Conservation (phyloP, 441 rosid genomes). For the Hura crepitans region DNA sequence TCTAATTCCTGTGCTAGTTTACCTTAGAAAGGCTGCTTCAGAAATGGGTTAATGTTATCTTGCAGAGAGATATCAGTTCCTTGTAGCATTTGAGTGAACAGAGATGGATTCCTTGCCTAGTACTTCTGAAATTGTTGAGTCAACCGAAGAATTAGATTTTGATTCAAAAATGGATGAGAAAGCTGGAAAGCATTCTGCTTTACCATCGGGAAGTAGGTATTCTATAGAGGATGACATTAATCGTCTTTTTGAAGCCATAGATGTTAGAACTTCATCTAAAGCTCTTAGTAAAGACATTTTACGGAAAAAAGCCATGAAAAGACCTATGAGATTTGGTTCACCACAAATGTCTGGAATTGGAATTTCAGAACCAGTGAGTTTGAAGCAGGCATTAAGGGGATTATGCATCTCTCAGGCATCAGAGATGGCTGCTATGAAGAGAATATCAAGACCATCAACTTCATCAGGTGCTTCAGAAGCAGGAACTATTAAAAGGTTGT, state of each 20-base stretch:
- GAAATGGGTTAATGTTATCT: slow-evolving; percentile 42
- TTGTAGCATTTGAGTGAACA: slow-evolving; percentile 21
- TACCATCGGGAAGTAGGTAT: slow-evolving; percentile 40
- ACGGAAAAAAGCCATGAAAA: slow-evolving; percentile 63
- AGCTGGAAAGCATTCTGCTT: slow-evolving; percentile 27
- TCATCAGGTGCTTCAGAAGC: slow-evolving; percentile 51
- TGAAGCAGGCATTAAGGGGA: slow-evolving; percentile 86
- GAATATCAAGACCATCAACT: slow-evolving; percentile 46
- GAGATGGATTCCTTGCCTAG: slow-evolving; percentile 40
- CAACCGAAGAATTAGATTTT: slow-evolving; percentile 35
- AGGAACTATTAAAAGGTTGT: slow-evolving; percentile 55
- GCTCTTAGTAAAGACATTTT: slow-evolving; percentile 39
- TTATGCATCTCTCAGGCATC: slow-evolving; percentile 83
- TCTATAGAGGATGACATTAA: slow-evolving; percentile 72
- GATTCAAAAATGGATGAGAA: slow-evolving; percentile 28
- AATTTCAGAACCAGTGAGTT: slow-evolving; percentile 60
- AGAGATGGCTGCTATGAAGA: slow-evolving; percentile 81
- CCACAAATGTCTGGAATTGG: slow-evolving; percentile 61
- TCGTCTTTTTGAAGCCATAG: slow-evolving; percentile 66
- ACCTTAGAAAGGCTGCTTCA: slow-evolving; percentile 29
- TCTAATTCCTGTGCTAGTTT: slow-evolving; percentile 24
- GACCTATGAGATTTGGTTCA: slow-evolving; percentile 59
- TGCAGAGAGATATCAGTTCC: slow-evolving; percentile 13
- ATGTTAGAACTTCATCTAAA: slow-evolving; percentile 43
- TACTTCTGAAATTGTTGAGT: slow-evolving; percentile 59